phyloP scores from a whole-genome alignment of 1,284 basidiomycete species.

The Bondarzewia mesenterica region DNA sequence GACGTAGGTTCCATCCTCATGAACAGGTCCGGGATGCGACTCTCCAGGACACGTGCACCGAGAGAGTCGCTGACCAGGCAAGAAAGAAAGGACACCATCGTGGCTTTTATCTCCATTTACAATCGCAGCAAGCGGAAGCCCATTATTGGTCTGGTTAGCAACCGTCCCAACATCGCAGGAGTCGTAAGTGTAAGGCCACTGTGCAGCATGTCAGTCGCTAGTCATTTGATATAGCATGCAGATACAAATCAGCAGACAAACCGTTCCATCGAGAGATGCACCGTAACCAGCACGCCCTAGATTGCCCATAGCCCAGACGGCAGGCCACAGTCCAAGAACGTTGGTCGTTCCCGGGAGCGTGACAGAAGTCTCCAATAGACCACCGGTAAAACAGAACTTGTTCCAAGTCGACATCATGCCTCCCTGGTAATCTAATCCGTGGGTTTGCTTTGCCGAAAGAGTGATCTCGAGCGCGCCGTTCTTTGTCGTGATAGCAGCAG shows the following conservation, averaged over 20 bases:
- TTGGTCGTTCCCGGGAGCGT: constrained; percentile 73
- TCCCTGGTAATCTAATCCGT: constrained; percentile 71
- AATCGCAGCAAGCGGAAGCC: constrained; percentile 29
- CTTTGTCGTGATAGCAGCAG: constrained; percentile 71
- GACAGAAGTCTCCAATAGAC: constrained; percentile 65
- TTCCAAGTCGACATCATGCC: constrained; percentile 77
- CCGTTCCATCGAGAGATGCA: constrained; percentile 48
- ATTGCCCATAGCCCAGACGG: constrained; percentile 42
- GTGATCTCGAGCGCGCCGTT: constrained; percentile 79
- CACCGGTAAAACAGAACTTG: constrained; percentile 93
- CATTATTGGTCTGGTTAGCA: constrained; percentile 36
- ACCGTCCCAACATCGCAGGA: constrained; percentile 51
- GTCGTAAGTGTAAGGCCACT: constrained; percentile 53
- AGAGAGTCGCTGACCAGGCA: constrained; percentile 40
- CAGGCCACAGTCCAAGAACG: constrained; percentile 45
- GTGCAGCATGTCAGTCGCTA: not conserved
- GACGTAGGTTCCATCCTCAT: constrained; percentile 40
- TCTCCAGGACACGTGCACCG: constrained; percentile 49
- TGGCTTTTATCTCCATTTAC: constrained; percentile 34
- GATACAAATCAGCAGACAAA: constrained; percentile 13
- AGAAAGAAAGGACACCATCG: constrained; percentile 29
- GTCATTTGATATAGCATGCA: not conserved
- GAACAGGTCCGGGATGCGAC: constrained; percentile 48
- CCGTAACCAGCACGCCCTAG: constrained; percentile 53
- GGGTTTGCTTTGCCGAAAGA: constrained; percentile 53